Percentiles rank a stretch among this genome's conserved stretches.
Evolutionary conservation across 2,329 filamentous ascomycete species (phyloP).

Genomic region (Arthrobotrys iridis): DNA sequence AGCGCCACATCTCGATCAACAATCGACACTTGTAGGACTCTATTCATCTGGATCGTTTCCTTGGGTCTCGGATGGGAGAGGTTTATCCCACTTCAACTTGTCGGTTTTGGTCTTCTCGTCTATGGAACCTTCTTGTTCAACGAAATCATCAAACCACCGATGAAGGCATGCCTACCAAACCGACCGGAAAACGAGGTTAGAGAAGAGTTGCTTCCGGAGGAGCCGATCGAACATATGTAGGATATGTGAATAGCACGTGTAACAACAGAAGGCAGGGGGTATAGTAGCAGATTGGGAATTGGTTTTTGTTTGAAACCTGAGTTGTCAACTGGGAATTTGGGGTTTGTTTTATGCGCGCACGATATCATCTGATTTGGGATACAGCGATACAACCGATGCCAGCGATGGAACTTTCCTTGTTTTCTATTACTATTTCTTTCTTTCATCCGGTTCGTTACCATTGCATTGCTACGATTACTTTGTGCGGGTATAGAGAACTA

Average conservation of each 20-base stretch:
- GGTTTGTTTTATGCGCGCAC: not conserved
- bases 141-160: constrained; percentile 84
- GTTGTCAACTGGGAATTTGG: not conserved
- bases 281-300: constrained; percentile 27
- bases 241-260: constrained; percentile 42
- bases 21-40: constrained; percentile 94
- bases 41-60: constrained; percentile 98
- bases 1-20: constrained; percentile 93
- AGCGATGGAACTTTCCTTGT: constrained; percentile 22
- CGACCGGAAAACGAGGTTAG: constrained; percentile 44
- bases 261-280: constrained; percentile 1
- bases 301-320: not conserved
- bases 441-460: not conserved
- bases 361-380: constrained; percentile 16
- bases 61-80: constrained; percentile 93
- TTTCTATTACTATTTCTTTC: not conserved
- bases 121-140: constrained; percentile 98
- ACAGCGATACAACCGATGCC: constrained; percentile 30
- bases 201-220: constrained; percentile 76
- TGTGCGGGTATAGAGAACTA: not conserved
- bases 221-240: constrained; percentile 78
- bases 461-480: not conserved
- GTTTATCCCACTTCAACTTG: constrained; percentile 96
- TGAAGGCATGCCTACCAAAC: constrained; percentile 70
- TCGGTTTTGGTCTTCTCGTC: constrained; percentile 86